phyloP scores from a whole-genome alignment of 768 basidiomycete genomes.

The Peribolospora kevripleyi region DNA sequence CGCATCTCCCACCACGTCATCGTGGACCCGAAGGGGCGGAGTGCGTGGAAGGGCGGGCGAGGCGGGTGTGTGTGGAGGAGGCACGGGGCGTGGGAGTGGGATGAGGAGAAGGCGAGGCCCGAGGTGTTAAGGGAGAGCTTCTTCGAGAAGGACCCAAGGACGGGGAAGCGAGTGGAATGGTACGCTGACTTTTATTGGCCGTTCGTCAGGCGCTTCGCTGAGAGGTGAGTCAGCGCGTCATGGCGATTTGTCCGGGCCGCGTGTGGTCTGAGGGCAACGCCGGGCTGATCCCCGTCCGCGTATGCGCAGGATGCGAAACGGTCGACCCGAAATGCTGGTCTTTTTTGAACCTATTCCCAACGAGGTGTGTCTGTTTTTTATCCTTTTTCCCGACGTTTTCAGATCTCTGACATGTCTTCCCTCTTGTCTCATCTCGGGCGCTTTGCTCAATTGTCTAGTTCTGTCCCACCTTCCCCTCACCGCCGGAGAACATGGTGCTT shows the following conservation, averaged over 20 bases:
- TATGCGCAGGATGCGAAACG: constrained; percentile 26
- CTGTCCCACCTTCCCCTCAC: not conserved
- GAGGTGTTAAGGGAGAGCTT: constrained; percentile 65
- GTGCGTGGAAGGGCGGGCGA: constrained; percentile 37
- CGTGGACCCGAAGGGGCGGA: constrained; percentile 28
- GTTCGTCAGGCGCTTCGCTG: constrained; percentile 43
- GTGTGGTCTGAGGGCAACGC: too few relatives aligned
- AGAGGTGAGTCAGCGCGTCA: constrained; percentile 22
- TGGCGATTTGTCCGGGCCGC: too few relatives aligned
- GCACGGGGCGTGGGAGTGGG: constrained; percentile 88
- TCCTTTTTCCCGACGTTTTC: not conserved
- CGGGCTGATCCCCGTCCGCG: too few relatives aligned
- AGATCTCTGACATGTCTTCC: not conserved
- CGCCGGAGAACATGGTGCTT: constrained; percentile 39
- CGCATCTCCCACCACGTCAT: constrained; percentile 32
- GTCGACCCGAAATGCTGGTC: constrained; percentile 27
- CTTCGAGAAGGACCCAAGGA: constrained; percentile 45
- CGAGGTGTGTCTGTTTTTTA: constrained; percentile 31
- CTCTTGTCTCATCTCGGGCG: not conserved
- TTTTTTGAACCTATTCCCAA: constrained; percentile 82
- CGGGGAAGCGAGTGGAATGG: constrained; percentile 55
- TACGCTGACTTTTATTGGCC: constrained; percentile 67
- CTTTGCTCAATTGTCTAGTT: not conserved
- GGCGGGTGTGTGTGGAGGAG: constrained; percentile 64
- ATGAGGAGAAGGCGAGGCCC: constrained; percentile 35